Base-by-base conservation (phyloP, 1,284 basidiomycete genomes). In the Paramarasmius palmivorus region DNA sequence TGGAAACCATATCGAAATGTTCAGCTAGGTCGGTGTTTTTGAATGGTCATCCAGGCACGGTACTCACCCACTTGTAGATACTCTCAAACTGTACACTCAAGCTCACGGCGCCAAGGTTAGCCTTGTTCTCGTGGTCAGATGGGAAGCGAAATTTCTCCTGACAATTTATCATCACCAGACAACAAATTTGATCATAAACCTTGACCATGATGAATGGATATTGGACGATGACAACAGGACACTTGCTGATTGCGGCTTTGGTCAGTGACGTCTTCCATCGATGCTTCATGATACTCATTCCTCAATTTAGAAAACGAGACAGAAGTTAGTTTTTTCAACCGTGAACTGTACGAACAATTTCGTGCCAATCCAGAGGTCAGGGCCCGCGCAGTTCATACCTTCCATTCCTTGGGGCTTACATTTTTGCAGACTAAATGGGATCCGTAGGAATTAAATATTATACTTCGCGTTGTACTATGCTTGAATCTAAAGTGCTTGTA, bases 141-240 rank as follows among this genome's bases (percentile, higher is more conserved):
- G 22, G 25, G n/a, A 36, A 5, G 15, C 40, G 20, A 35, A 12
- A 32, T 37, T 55, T 22, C n/a, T n/a, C 17, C 40, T 32, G 29
- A 32, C 29, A 32, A 6, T 6, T 12, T 12, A 32, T 23, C 9
- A 29, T 20, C 12, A 10, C 15, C 65, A 95, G 93, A 95, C 94
- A 0, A 90, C 88, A 26, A 96, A 97, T 73, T 78, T 97, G 29
- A 96, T 97, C 69, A 95, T 98, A 65, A 97, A 98, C 70, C 79
- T 97, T 53, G 93, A 96, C 66, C 82, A 95, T 63, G 94, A 97
- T 60, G 92, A 96, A 35, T 95, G 93, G 92, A 91, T 96, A 60
- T 71, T 95, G 32, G 72, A 80, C 46, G 86, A 94, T 59, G 84
- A 86, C 36, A 68, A 67, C 12, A 82, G 80, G 65, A 78, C 74